A percentile compares a stretch with the other conserved stretches of the same genome.
Conservation (phyloP, 2,329 filamentous ascomycete genomes). For the Aspergillus sp. region DNA sequence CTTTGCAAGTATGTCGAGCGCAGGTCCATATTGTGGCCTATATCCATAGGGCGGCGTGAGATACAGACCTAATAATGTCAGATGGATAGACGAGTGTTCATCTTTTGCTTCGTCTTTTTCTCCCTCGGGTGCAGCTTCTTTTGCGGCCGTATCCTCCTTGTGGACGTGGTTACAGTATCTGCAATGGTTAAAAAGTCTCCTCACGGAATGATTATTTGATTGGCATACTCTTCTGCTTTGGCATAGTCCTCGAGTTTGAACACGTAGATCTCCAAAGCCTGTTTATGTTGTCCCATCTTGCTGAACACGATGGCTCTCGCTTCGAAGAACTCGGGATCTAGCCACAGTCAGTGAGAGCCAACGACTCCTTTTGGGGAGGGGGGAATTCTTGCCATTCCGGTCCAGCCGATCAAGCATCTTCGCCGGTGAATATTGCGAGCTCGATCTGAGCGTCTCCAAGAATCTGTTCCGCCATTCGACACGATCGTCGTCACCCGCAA, state of each 20-base stretch:
- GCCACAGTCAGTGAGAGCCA: conserved; percentile 2
- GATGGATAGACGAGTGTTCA: conserved; percentile 72
- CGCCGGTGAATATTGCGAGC: conserved; percentile 71
- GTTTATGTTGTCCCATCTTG: conserved; percentile 91
- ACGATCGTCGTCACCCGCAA: conserved; percentile 42
- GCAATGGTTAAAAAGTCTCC: conserved; percentile 9
- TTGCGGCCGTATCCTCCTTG: conserved; percentile 47
- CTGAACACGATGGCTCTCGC: conserved; percentile 83
- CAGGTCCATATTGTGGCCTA: conserved; percentile 66
- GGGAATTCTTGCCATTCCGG: conserved; percentile 58
- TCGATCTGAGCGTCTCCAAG: conserved; percentile 67
- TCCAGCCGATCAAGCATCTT: conserved; percentile 73
- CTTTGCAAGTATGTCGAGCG: conserved; percentile 78
- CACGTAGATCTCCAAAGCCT: conserved; percentile 94
- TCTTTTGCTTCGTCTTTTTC: conserved; percentile 23
- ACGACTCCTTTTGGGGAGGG: too few species aligned
- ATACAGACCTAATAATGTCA: conserved; percentile 83
- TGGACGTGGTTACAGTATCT: conserved; percentile 88
- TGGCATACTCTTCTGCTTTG: conserved; percentile 43
- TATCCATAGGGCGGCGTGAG: conserved; percentile 71
- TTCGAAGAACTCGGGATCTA: conserved; percentile 81
- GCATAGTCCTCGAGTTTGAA: conserved; percentile 81
- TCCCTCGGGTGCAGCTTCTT: conserved; percentile 41
- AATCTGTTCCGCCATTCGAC: conserved; percentile 58
- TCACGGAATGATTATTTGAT: not conserved